phyloP scores from a whole-genome alignment of 352 stramenopile species.

The Pythium sukuiense region DNA sequence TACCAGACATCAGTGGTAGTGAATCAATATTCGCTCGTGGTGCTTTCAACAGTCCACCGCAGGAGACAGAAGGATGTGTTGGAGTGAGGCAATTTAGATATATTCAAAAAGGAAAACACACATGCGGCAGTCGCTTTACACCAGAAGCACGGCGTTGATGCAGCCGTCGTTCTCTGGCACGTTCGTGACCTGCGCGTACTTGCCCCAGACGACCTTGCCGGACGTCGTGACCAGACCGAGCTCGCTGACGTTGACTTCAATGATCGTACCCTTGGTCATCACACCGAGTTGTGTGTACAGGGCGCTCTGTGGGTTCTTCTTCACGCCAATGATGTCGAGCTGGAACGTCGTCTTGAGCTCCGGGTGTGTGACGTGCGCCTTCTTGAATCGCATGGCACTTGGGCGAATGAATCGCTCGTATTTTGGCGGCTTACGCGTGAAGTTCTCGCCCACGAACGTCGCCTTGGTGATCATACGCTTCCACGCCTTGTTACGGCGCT shows the following conservation, averaged over 20 bases:
- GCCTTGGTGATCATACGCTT: slow-evolving; percentile 91
- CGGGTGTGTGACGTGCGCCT: slow-evolving; percentile 99
- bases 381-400: slow-evolving; percentile 99
- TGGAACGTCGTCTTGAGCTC: slow-evolving; percentile 99
- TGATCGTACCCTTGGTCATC: slow-evolving; percentile 99
- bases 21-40: too few relatives aligned
- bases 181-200: slow-evolving; percentile 99
- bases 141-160: slow-evolving; percentile 98
- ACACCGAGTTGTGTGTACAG: slow-evolving; percentile 98
- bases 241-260: slow-evolving; percentile 99
- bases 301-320: slow-evolving; percentile 98
- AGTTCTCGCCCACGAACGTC: slow-evolving; percentile 99
- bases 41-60: too few relatives aligned
- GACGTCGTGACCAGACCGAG: slow-evolving; percentile 98
- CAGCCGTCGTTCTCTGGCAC: slow-evolving; percentile 99
- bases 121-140: slow-evolving; percentile 68
- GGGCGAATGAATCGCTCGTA: slow-evolving; percentile 99
- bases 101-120: slow-evolving; percentile 21
- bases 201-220: slow-evolving; percentile 99
- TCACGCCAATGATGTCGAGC: slow-evolving; percentile 99
- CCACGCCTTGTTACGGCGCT: slow-evolving; percentile 93
- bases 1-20: too few relatives aligned
- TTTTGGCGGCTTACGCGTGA: slow-evolving; percentile 99
- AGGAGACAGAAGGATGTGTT: background rate
- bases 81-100: slow-evolving; percentile 19